phyloP scores from a whole-genome alignment of 257 asterid genomes.

The Nicotiana obtusifolia region DNA sequence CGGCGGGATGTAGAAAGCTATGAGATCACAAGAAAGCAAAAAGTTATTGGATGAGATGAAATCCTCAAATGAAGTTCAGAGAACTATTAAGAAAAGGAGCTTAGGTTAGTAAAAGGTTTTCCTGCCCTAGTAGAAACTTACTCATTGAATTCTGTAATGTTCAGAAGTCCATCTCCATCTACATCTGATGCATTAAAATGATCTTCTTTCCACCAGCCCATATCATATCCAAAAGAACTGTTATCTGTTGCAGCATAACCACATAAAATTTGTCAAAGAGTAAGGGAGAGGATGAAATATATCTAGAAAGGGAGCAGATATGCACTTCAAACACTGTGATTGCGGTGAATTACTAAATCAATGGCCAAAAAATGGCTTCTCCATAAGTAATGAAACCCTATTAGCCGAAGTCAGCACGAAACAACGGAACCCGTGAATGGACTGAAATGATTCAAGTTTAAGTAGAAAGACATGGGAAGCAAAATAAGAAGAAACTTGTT shows the following conservation, averaged over 20 bases:
- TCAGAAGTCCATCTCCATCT: conserved; percentile 77
- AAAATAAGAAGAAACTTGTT: background rate
- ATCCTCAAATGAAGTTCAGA: conserved; percentile 2
- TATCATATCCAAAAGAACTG: conserved; percentile 59
- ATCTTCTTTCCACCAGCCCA: conserved; percentile 99
- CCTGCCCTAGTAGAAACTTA: conserved; percentile 33
- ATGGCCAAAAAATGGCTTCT: background rate
- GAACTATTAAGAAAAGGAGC: conserved; percentile 7
- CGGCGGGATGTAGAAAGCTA: conserved; percentile 96
- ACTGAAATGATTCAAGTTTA: background rate
- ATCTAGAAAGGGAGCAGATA: background rate
- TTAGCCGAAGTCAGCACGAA: background rate
- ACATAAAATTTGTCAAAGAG: background rate
- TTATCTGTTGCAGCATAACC: conserved; percentile 37
- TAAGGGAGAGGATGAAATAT: background rate
- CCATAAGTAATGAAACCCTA: background rate
- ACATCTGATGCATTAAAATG: conserved; percentile 94
- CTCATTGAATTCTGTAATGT: conserved; percentile 89
- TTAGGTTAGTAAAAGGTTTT: conserved; percentile 6
- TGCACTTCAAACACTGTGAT: background rate
- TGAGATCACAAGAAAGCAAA: conserved; percentile 12
- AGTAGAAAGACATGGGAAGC: background rate
- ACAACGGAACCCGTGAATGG: background rate
- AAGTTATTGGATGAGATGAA: background rate
- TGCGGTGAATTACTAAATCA: background rate